Conservation (phyloP, 768 basidiomycete species). For the Leccinum disarticulatum region DNA sequence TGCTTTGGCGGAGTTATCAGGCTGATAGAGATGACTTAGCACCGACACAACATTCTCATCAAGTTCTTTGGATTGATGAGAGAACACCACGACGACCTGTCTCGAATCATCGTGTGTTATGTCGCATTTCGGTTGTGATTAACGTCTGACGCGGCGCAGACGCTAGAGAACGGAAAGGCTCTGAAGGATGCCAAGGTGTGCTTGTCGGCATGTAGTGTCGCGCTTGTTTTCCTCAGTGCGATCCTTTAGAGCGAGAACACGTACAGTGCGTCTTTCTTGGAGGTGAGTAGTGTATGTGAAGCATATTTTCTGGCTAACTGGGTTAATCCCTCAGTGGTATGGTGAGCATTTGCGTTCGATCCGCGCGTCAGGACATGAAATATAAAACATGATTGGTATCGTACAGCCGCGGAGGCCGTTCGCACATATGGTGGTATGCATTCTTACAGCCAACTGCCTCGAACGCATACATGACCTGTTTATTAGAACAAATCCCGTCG, state of each 20-base stretch:
- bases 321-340: slow-evolving; percentile 60
- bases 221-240: not conserved
- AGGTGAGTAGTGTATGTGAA: slow-evolving; percentile 45
- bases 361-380: not conserved
- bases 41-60: slow-evolving; percentile 80
- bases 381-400: not conserved
- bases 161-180: slow-evolving; percentile 94
- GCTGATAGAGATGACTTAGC: slow-evolving; percentile 36
- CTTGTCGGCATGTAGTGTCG: not conserved
- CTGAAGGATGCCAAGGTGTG: slow-evolving; percentile 76
- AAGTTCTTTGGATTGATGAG: slow-evolving; percentile 80
- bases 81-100: slow-evolving; percentile 84
- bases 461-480: not conserved
- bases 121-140: not conserved
- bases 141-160: slow-evolving; percentile 44
- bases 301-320: slow-evolving; percentile 2
- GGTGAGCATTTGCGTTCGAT: slow-evolving; percentile 43
- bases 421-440: slow-evolving; percentile 81
- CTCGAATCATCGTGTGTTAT: slow-evolving; percentile 72
- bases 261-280: slow-evolving; percentile 85
- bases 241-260: slow-evolving; percentile 65
- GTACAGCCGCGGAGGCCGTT: slow-evolving; percentile 85
- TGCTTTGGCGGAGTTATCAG: not conserved
- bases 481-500: slow-evolving; percentile 79
- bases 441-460: not conserved